Evolutionary conservation across 139 green algal species (phyloP).

Genomic region (Zygnema cylindricum): DNA sequence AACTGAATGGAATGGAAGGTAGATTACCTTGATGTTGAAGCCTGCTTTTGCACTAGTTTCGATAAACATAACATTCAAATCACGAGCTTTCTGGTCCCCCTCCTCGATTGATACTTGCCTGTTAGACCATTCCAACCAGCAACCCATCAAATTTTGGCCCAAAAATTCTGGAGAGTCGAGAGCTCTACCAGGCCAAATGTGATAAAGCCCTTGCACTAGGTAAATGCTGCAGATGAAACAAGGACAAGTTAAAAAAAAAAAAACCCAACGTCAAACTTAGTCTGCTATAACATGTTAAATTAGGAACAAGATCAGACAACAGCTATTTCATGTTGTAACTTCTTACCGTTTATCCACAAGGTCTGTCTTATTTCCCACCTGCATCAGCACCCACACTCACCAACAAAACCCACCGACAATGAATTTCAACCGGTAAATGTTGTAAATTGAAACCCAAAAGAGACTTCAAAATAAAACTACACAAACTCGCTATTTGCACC

Average conservation of each 20-base stretch:
- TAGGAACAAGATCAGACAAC: too few relatives aligned
- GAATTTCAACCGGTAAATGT: background rate
- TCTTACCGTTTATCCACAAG: slow-evolving; percentile 93
- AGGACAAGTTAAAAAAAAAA: too few relatives aligned
- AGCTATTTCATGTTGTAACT: too few relatives aligned
- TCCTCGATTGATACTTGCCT: slow-evolving; percentile 97
- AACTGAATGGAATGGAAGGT: too few relatives aligned
- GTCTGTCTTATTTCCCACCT: slow-evolving; percentile 98
- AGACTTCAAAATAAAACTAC: background rate
- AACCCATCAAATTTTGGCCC: background rate
- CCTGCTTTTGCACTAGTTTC: slow-evolving; percentile 98
- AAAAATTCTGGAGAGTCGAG: too few relatives aligned
- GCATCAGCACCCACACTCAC: slow-evolving; percentile 9
- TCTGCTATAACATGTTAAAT: too few relatives aligned
- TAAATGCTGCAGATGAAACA: too few relatives aligned
- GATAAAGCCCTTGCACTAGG: background rate
- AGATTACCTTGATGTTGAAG: slow-evolving; percentile 99
- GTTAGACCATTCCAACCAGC: background rate
- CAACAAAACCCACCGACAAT: slow-evolving; percentile 1
- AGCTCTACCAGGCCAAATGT: too few relatives aligned
- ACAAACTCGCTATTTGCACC: too few relatives aligned
- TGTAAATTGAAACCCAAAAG: background rate
- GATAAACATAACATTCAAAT: slow-evolving; percentile 97
- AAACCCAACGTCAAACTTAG: too few relatives aligned
- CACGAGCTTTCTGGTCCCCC: slow-evolving; percentile 88